Percentiles rank a stretch among this genome's conserved stretches.
These are phyloP conservation scores for Sedum album DNA, from an alignment of 164 flowering plant genomes.

Conservation along the genomic window DNA sequence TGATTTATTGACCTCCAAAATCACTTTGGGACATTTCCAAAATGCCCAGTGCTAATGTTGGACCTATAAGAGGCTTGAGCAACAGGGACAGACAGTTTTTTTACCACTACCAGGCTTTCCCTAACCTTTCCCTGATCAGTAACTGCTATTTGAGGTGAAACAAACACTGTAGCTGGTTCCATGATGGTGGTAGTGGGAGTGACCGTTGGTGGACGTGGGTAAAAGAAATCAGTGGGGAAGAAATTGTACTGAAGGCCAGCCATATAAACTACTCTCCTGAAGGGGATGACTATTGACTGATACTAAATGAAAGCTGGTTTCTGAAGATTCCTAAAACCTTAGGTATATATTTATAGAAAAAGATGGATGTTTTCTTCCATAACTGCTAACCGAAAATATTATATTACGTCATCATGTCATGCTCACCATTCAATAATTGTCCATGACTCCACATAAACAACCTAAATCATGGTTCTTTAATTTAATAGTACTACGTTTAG, in stretches of 20 bases:
- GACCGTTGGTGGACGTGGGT: constrained; percentile 2
- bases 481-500: background rate
- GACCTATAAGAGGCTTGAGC: background rate
- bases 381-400: background rate
- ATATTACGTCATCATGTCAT: background rate
- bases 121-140: background rate
- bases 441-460: background rate
- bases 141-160: background rate
- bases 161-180: background rate
- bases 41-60: background rate
- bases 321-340: background rate
- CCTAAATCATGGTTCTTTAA: background rate
- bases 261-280: background rate
- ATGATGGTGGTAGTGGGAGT: background rate
- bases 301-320: background rate
- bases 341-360: background rate
- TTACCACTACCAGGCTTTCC: background rate
- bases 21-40: background rate
- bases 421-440: background rate
- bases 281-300: background rate
- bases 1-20: background rate
- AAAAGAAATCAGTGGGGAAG: constrained; percentile 10
- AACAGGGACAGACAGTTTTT: background rate
- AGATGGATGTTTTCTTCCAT: background rate
- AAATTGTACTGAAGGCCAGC: constrained; percentile 10